Evolutionary conservation across 2,329 filamentous ascomycete species (phyloP), one percentile per base, ranked within the genome.

Genomic region (Scleromitrula shiraiana): DNA sequence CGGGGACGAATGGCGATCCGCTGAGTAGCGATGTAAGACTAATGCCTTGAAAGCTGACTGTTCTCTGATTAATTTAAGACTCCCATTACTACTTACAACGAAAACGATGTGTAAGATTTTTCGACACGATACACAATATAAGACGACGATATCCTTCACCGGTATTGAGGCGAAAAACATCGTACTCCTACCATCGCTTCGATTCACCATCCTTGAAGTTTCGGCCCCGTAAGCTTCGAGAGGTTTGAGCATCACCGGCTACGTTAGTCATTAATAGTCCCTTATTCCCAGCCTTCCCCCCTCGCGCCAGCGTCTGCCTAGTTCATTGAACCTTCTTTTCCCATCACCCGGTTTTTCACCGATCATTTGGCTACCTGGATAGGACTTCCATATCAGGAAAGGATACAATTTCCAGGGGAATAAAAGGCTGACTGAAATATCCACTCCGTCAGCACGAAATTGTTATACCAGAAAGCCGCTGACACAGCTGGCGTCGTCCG

Each of bases 261-360:
- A 27, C 37, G 15, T 20, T 36, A 41, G 43, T n/a, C 27, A 12
- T 14, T 30, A 7, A 26, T 15, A 41, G n/a, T 10, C 19, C 15
- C 39, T 20, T 33, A 22, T 33, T 9, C 32, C 44, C 37, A 47
- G 44, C 44, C 41, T 47, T 41, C 22, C 9, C 19, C 15, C n/a
- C 32, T 32, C 19, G 44, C 44, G 27, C 14, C 37, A 20, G 22
- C 29, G 44, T 41, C 45, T 47, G 44, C 45, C 45, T 47, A 27
- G 20, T 33, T 22, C 17, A 12, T 74, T 36, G 74, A 36, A 6
- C 26, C 26, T 27, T 27, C 12, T n/a, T 30, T 37, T 15, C 17
- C 6, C 24, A 17, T 30, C 22, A 22, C 17, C 17, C n/a, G 7
- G 15, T 7, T 20, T 32, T 23, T 40, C 44, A 40, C 24, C 36